Conservation (phyloP, 2,329 filamentous ascomycete genomes). For the Hawksworthiomyces lignivorus region DNA sequence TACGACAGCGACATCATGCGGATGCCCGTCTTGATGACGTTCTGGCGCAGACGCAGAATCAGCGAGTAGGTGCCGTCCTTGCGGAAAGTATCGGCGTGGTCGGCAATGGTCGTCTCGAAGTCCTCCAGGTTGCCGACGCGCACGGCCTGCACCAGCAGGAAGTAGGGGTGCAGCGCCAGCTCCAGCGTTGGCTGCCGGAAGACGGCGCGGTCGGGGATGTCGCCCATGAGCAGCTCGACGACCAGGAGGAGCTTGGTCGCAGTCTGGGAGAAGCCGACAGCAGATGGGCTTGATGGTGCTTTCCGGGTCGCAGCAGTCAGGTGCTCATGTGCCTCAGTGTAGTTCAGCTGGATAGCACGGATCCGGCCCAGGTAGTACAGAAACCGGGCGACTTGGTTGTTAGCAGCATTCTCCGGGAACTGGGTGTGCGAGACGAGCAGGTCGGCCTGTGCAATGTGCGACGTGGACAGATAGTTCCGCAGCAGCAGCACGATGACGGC, state of each 20-base stretch:
- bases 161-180: constrained; percentile 82
- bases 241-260: constrained; percentile 95
- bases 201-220: constrained; percentile 89
- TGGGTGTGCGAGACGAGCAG: constrained; percentile 91
- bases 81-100: constrained; percentile 77
- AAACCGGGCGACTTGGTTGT: constrained; percentile 96
- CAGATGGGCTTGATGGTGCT: constrained; percentile 80
- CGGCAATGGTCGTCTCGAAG: constrained; percentile 79
- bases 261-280: constrained; percentile 90
- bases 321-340: constrained; percentile 94
- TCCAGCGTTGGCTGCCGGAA: constrained; percentile 89
- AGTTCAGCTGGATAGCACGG: constrained; percentile 89
- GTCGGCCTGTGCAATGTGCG: constrained; percentile 94
- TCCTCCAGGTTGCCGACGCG: constrained; percentile 93
- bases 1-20: constrained; percentile 99
- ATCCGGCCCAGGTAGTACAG: constrained; percentile 96
- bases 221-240: constrained; percentile 95
- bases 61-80: constrained; percentile 92
- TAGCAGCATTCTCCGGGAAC: constrained; percentile 88
- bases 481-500: constrained; percentile 91
- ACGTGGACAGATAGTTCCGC: constrained; percentile 91
- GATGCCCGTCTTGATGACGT: constrained; percentile 98
- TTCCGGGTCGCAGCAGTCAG: constrained; percentile 90
- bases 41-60: constrained; percentile 89
- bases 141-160: constrained; percentile 88